A percentile compares a stretch with the other conserved stretches of the same genome.
Conservation (phyloP, 1,284 basidiomycete species). For the Cutaneotrichosporon curvatum region DNA sequence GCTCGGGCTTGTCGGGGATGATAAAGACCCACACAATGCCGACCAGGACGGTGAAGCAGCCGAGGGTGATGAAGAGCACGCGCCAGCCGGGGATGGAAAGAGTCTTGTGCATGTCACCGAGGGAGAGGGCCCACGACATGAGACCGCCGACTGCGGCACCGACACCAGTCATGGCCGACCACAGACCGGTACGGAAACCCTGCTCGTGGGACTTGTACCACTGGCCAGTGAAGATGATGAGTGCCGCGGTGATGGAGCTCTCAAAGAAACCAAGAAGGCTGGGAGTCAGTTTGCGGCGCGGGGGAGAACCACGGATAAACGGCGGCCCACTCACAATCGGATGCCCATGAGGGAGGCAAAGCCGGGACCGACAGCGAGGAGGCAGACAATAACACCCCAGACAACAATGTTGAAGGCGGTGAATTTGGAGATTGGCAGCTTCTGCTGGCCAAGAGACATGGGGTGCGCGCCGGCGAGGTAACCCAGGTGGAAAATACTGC, state of each 20-base stretch:
- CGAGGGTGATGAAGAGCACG: conserved; percentile 22
- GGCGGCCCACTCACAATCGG: conserved; percentile 7
- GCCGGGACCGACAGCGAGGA: neutral
- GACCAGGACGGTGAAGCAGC: conserved; percentile 15
- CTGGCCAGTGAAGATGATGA: conserved; percentile 19
- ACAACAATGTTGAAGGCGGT: conserved; percentile 8
- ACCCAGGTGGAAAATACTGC: conserved; percentile 18
- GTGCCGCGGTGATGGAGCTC: conserved; percentile 9
- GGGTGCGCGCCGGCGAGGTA: conserved; percentile 21
- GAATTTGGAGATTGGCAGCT: conserved; percentile 13
- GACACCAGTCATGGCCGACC: conserved; percentile 17
- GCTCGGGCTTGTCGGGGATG: conserved; percentile 25
- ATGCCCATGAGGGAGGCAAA: neutral
- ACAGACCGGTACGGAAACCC: conserved; percentile 12
- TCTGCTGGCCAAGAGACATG: conserved; percentile 15
- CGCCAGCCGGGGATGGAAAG: conserved; percentile 18
- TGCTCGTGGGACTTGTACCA: conserved; percentile 19
- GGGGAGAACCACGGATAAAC: too few species aligned
- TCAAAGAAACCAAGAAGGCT: conserved; percentile 16
- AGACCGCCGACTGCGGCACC: conserved; percentile 20
- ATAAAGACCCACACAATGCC: conserved; percentile 21
- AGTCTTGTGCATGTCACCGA: conserved; percentile 6
- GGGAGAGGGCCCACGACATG: conserved; percentile 19
- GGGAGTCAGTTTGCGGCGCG: too few species aligned
- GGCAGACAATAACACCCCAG: conserved; percentile 6